phyloP scores from a whole-genome alignment of 2,329 filamentous ascomycete species.

The Neocatenulostroma microsporum region DNA sequence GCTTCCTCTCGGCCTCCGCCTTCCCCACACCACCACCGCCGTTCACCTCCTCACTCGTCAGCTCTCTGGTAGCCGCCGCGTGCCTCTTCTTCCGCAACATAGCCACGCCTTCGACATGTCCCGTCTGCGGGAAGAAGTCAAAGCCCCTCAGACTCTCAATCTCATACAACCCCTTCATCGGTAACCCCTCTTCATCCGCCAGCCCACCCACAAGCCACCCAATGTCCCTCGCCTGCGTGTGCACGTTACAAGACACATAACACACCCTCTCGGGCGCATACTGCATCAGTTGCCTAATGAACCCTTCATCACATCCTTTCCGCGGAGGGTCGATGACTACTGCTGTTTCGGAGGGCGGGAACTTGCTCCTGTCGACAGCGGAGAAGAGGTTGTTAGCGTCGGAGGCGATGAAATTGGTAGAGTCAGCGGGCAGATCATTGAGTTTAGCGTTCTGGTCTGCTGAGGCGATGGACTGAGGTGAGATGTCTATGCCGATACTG shows the following conservation, averaged over 20 bases:
- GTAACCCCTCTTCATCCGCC: constrained; percentile 25
- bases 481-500: constrained; percentile 85
- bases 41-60: no score
- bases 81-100: constrained; percentile 42
- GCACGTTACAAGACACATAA: constrained; percentile 96
- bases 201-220: constrained; percentile 74
- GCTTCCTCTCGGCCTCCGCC: background rate
- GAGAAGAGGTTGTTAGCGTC: constrained; percentile 80
- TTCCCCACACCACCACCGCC: no score
- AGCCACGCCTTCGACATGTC: constrained; percentile 59
- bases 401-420: constrained; percentile 79
- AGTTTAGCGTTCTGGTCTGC: constrained; percentile 70
- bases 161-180: constrained; percentile 51
- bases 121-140: constrained; percentile 91
- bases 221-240: constrained; percentile 91
- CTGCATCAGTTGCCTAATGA: constrained; percentile 68
- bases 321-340: constrained; percentile 96
- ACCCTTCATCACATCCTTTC: constrained; percentile 84
- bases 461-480: constrained; percentile 65
- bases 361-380: constrained; percentile 49
- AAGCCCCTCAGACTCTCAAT: constrained; percentile 90
- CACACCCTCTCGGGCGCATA: constrained; percentile 75
- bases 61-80: no score
- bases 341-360: constrained; percentile 71
- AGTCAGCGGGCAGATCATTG: constrained; percentile 60